Evolutionary conservation across 148 eudicot genomes (phyloP).

Genomic region (Fagopyrum tataricum): DNA sequence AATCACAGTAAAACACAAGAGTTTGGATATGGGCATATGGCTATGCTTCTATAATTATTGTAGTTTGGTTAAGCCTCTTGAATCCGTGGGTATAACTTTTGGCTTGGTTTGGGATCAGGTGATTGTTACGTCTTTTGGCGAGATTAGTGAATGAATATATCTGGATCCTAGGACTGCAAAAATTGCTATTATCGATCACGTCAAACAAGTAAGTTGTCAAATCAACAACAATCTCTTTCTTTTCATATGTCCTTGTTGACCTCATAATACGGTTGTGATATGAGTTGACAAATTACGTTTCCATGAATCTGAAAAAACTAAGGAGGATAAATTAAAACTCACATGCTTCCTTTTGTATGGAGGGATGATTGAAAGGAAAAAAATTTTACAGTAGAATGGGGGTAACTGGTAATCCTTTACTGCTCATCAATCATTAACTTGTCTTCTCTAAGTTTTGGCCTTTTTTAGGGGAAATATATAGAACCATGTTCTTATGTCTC

Average conservation of each 20-base stretch:
- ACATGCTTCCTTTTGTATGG: background rate
- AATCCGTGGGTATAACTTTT: background rate
- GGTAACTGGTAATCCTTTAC: background rate
- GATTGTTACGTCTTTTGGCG: constrained; percentile 57
- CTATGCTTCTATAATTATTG: too few species aligned
- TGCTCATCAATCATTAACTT: background rate
- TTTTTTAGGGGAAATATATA: background rate
- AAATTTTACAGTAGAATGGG: background rate
- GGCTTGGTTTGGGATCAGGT: constrained; percentile 37
- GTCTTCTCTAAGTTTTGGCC: background rate
- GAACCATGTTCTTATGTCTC: background rate
- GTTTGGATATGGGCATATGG: background rate
- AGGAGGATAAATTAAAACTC: background rate
- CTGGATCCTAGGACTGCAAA: constrained; percentile 93
- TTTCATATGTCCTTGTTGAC: background rate
- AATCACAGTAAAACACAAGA: background rate
- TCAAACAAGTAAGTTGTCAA: constrained; percentile 57
- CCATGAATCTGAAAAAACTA: background rate
- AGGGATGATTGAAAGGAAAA: background rate
- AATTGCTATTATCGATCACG: constrained; percentile 81
- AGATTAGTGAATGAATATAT: constrained; percentile 61
- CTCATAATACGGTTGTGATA: background rate
- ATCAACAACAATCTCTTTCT: background rate
- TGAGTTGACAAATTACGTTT: background rate
- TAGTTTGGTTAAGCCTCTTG: background rate